Conservation (phyloP, 768 basidiomycete genomes). For the Lactarius hengduanensis region DNA sequence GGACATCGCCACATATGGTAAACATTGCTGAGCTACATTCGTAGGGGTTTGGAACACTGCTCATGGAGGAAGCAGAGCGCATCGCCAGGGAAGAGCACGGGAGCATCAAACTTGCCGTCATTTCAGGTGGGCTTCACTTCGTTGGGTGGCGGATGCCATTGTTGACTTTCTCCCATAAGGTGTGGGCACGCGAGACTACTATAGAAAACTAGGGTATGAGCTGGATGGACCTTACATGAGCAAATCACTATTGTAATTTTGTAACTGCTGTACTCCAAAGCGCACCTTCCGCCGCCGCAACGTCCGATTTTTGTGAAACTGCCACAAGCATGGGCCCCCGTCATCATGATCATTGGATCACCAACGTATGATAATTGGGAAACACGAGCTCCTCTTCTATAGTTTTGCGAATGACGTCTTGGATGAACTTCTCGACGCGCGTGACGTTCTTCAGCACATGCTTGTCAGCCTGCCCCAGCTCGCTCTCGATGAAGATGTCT, state of each 20-base stretch:
- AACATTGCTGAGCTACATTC: slow-evolving; percentile 9
- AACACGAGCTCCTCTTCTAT: slow-evolving; percentile 95
- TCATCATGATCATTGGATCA: slow-evolving; percentile 27
- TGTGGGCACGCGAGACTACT: slow-evolving; percentile 97
- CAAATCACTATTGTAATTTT: slow-evolving; percentile 53
- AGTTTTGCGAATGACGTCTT: slow-evolving; percentile 92
- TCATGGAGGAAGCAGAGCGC: slow-evolving; percentile 99
- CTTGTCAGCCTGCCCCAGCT: slow-evolving; percentile 94
- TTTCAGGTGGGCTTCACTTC: slow-evolving; percentile 63
- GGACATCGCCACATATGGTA: not conserved
- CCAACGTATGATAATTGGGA: slow-evolving; percentile 85
- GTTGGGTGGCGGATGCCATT: too few relatives aligned
- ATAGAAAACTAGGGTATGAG: slow-evolving; percentile 89
- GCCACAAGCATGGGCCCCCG: not conserved
- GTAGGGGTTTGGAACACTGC: slow-evolving; percentile 90
- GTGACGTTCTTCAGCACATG: slow-evolving; percentile 96
- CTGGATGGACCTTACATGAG: slow-evolving; percentile 98
- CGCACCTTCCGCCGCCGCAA: not conserved
- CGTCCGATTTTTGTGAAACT: not conserved
- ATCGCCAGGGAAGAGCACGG: slow-evolving; percentile 98
- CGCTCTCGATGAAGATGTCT: slow-evolving; percentile 89
- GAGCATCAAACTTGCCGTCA: slow-evolving; percentile 94
- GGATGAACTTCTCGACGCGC: slow-evolving; percentile 91
- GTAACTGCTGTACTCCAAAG: slow-evolving; percentile 11
- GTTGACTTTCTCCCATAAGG: slow-evolving; percentile 43